Evolutionary conservation across 2,329 filamentous ascomycete species (phyloP).

Genomic region (Didymella segeticola): DNA sequence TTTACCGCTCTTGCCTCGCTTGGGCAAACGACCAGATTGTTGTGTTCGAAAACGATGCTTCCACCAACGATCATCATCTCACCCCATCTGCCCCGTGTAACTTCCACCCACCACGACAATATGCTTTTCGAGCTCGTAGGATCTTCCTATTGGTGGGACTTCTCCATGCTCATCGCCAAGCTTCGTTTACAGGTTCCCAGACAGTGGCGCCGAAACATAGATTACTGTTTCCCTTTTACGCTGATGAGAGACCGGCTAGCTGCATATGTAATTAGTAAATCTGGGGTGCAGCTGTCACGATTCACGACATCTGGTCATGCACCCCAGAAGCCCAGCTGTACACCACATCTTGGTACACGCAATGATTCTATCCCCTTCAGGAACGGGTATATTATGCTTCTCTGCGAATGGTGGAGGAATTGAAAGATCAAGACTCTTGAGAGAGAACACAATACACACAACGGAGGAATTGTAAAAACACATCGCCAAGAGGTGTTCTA

Average conservation of each 20-base stretch:
- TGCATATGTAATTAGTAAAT: slow-evolving; percentile 9
- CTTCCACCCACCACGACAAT: slow-evolving; percentile 1
- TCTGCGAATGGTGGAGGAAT: slow-evolving; percentile 34
- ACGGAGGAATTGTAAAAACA: slow-evolving; percentile 22
- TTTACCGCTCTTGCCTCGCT: neutral
- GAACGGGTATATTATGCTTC: slow-evolving; percentile 8
- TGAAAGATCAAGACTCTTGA: neutral
- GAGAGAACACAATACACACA: slow-evolving; percentile 14
- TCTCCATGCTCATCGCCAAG: slow-evolving; percentile 24
- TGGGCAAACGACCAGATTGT: neutral
- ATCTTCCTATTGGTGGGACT: slow-evolving; percentile 36
- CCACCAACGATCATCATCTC: neutral
- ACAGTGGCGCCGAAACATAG: slow-evolving; percentile 23
- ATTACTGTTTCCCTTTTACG: slow-evolving; percentile 20
- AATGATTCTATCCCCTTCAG: slow-evolving; percentile 2
- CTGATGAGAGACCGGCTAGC: slow-evolving; percentile 8
- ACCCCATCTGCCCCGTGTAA: neutral
- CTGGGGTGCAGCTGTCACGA: slow-evolving; percentile 15
- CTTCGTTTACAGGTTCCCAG: slow-evolving; percentile 19
- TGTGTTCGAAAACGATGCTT: neutral
- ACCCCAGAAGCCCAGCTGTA: slow-evolving; percentile 12
- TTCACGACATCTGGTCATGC: slow-evolving; percentile 8
- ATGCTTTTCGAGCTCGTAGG: slow-evolving; percentile 1
- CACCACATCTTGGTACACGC: slow-evolving; percentile 3
- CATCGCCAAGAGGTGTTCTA: slow-evolving; percentile 13